A percentile compares a stretch with the other conserved stretches of the same genome.
Conservation (phyloP, 345 rosid genomes). For the Gossypioides kirkii region DNA sequence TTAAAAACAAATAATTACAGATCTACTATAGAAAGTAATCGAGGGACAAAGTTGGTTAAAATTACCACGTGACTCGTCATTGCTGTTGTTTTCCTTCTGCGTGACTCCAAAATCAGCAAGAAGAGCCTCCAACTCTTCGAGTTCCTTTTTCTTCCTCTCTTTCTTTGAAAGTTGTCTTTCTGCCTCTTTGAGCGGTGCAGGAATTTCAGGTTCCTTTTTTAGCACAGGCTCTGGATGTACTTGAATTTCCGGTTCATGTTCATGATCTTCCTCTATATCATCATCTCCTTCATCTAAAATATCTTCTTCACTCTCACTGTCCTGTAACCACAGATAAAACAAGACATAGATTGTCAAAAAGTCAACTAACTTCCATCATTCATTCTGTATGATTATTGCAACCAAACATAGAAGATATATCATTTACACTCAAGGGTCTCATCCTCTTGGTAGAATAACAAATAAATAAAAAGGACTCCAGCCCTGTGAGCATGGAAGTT, state of each 20-base stretch:
- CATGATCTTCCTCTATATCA: constrained; percentile 70
- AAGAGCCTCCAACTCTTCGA: constrained; percentile 85
- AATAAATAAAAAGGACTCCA: too few species aligned
- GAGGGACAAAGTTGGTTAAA: not conserved
- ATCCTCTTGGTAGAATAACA: not conserved
- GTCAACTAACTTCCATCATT: not conserved
- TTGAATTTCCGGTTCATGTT: constrained; percentile 48
- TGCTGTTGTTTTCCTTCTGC: constrained; percentile 44
- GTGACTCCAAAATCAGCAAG: constrained; percentile 69
- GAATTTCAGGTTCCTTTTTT: constrained; percentile 45
- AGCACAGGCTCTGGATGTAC: constrained; percentile 45
- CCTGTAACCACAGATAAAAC: constrained; percentile 39
- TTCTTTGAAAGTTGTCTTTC: constrained; percentile 90
- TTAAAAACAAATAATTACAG: not conserved
- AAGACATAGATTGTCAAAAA: not conserved
- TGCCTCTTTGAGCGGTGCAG: constrained; percentile 55
- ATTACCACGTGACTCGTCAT: constrained; percentile 50
- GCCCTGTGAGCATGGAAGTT: too few species aligned
- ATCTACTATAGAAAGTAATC: not conserved
- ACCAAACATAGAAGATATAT: not conserved
- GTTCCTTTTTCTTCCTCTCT: constrained; percentile 84
- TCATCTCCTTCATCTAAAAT: constrained; percentile 75
- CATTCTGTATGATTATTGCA: not conserved
- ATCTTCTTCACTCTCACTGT: constrained; percentile 84
- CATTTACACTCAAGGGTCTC: not conserved